These are phyloP conservation scores for Fragaria iinumae DNA, from an alignment of 306 rosid species.

Conservation along the genomic window DNA sequence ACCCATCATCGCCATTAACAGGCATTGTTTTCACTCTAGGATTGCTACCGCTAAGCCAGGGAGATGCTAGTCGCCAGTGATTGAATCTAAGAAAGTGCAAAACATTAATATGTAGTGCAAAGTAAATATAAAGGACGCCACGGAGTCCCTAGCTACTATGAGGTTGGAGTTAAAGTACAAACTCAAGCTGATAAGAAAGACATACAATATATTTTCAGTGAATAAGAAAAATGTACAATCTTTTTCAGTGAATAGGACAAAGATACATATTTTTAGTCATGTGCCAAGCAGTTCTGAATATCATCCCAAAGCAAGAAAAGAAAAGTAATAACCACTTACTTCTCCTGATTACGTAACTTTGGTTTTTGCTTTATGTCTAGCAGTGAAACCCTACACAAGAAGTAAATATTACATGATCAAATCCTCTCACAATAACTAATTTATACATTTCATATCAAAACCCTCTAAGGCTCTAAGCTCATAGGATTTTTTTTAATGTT, in stretches of 20 bases:
- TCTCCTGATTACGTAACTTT: constrained; percentile 54
- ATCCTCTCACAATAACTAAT: background rate
- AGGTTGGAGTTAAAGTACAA: background rate
- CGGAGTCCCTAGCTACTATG: background rate
- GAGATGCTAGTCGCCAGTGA: constrained; percentile 72
- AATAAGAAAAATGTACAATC: background rate
- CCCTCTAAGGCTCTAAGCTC: background rate
- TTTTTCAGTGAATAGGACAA: background rate
- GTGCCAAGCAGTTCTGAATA: background rate
- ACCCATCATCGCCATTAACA: constrained; percentile 77
- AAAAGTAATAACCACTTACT: constrained; percentile 45
- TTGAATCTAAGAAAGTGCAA: constrained; percentile 42
- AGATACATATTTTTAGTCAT: background rate
- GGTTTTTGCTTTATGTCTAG: constrained; percentile 55
- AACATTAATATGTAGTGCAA: constrained; percentile 14
- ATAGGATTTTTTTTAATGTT: constrained; percentile 1
- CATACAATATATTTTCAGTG: background rate
- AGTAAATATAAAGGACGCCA: background rate
- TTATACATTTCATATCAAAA: background rate
- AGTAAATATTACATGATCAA: constrained; percentile 16
- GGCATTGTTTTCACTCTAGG: constrained; percentile 85
- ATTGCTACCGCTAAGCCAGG: constrained; percentile 68
- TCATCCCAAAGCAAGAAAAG: background rate
- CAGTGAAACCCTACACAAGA: constrained; percentile 46
- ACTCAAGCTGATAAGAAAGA: background rate